Conservation (phyloP, 2,329 filamentous ascomycete genomes). For the Periconia macrospinosa region DNA sequence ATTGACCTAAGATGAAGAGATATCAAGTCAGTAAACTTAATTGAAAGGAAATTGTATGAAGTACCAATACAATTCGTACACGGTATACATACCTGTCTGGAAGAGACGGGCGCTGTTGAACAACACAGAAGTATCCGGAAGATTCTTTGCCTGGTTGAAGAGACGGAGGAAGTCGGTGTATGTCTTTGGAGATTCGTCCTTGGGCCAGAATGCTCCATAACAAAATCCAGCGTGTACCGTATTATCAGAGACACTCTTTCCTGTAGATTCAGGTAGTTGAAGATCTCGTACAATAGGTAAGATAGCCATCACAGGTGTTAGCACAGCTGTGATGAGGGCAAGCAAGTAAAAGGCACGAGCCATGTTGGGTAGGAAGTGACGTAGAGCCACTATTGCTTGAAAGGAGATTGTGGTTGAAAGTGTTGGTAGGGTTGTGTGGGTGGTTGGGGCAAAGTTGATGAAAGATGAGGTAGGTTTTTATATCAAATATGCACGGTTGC, state of each 20-base stretch:
- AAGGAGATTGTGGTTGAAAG: too few species aligned
- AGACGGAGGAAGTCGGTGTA: constrained; percentile 24
- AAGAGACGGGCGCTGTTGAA: constrained; percentile 72
- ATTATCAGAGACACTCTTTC: constrained; percentile 3
- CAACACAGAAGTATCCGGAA: constrained; percentile 46
- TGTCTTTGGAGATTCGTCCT: constrained; percentile 15
- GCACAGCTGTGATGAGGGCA: neutral
- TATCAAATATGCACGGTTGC: too few species aligned
- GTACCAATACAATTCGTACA: too few species aligned
- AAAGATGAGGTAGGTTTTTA: too few species aligned
- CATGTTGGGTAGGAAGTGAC: neutral
- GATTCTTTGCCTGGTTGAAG: constrained; percentile 25
- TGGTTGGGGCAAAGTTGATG: too few species aligned
- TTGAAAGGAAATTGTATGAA: too few species aligned
- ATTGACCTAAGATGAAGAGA: constrained; percentile 38
- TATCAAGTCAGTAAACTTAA: too few species aligned
- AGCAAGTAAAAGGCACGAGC: neutral
- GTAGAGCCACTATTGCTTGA: too few species aligned
- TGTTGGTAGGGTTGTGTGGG: too few species aligned
- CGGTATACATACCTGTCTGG: constrained; percentile 52
- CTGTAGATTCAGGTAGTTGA: constrained; percentile 10
- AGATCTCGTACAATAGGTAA: neutral
- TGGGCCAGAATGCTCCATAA: constrained; percentile 30
- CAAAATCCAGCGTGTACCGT: constrained; percentile 30
- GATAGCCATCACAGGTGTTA: constrained; percentile 7